Base-by-base conservation (phyloP, 805 yeast genomes). In the Ogataea sp. region DNA sequence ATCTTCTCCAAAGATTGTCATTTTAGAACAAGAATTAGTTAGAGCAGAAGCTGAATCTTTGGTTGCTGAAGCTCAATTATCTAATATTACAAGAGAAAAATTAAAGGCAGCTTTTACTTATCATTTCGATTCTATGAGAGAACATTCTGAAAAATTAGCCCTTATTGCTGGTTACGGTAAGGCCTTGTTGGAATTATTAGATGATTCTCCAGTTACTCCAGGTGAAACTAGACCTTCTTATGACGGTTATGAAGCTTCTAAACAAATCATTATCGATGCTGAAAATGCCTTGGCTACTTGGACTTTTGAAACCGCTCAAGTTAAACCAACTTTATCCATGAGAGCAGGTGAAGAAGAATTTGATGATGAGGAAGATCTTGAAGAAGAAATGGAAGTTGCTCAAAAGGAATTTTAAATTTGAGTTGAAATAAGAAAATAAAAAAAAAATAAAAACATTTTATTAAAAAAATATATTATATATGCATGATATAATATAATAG, bases 141-240 rank as follows among this genome's bases (percentile, higher is more conserved):
- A 85, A 65, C 81, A 78, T 58, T 80, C 94, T 46, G 94, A 85
- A 68, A 85, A 84, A 65, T 73, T 80, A 50, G 90, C 93, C 40
- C 70, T 85, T 54, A 81, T 86, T 63, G 90, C 94, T 39, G 90
- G 93, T 45, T 83, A 85, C 69, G 95, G 95, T 66, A 83, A 83
- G 68, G 93, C 90, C 25, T 64, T 85, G 43, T 70, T 85, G 57
- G 90, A 83, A 66, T 72, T 85, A 58, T 71, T 85, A 58, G 94
- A 84, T 56, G 93, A 83, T 56, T 67, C 86, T 46, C 84, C 93
- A 45, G 90, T 84, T 38, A 83, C 90, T 43, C 95, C 95, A 43
- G 95, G 95, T 71, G 95, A 84, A 68, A 83, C 90, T 36, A 81
- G 93, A 77, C 83, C 89, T 31, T 83, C 89, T 43, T 83, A 83